Percentiles rank a stretch among this genome's conserved stretches.
phyloP scores from a whole-genome alignment of 2,329 filamentous ascomycete genomes.

The Colletotrichum sp. region DNA sequence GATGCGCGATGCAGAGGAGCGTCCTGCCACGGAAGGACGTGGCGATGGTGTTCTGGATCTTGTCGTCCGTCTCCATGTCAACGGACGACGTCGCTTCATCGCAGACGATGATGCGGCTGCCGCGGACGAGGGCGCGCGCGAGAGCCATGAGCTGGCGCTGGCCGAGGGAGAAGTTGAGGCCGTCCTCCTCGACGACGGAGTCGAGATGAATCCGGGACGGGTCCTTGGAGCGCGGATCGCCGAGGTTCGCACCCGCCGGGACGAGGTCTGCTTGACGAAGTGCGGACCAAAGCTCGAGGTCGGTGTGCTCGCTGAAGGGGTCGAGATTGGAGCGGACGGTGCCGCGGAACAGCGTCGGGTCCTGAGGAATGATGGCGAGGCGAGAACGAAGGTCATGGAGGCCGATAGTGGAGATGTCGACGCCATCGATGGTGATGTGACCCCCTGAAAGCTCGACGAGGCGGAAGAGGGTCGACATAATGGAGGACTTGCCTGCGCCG shows the following conservation, averaged over 20 bases:
- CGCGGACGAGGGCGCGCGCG: slow-evolving; percentile 85
- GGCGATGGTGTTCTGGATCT: slow-evolving; percentile 90
- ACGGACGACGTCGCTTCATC: slow-evolving; percentile 95
- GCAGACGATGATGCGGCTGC: slow-evolving; percentile 91
- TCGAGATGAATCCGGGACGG: slow-evolving; percentile 80
- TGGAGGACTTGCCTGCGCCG: slow-evolving; percentile 82
- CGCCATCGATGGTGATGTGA: slow-evolving; percentile 67
- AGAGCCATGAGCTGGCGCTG: slow-evolving; percentile 96
- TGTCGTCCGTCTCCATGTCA: slow-evolving; percentile 95
- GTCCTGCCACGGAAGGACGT: slow-evolving; percentile 86
- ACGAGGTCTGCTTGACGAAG: slow-evolving; percentile 80
- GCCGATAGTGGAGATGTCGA: slow-evolving; percentile 75
- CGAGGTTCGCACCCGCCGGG: slow-evolving; percentile 39
- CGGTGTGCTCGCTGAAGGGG: slow-evolving; percentile 79
- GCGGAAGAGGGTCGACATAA: slow-evolving; percentile 84
- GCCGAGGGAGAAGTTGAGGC: slow-evolving; percentile 92
- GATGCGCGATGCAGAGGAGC: slow-evolving; percentile 89
- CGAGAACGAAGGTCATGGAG: slow-evolving; percentile 78
- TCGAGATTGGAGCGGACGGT: slow-evolving; percentile 83
- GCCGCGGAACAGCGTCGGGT: slow-evolving; percentile 82
- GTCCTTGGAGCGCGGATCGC: slow-evolving; percentile 30
- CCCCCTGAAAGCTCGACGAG: slow-evolving; percentile 70
- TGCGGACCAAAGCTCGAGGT: slow-evolving; percentile 79
- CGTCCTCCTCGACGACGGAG: slow-evolving; percentile 87
- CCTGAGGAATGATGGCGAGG: slow-evolving; percentile 83